Percentiles rank a stretch among this genome's conserved stretches.
Conservation (phyloP, 2,329 filamentous ascomycete genomes). For the Dactylellina leptospora region DNA sequence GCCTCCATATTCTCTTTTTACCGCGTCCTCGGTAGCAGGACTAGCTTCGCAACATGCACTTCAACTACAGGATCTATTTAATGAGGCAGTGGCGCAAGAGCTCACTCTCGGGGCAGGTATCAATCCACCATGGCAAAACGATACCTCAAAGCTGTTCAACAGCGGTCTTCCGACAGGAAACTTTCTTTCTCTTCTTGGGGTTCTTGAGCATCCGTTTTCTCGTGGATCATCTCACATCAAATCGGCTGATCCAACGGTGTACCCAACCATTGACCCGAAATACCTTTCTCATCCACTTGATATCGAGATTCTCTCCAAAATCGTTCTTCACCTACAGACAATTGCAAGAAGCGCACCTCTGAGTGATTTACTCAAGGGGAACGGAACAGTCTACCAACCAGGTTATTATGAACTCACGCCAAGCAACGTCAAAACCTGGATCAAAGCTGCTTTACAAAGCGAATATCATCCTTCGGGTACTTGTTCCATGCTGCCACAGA, state of each 20-base stretch:
- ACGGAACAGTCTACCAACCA: conserved; percentile 36
- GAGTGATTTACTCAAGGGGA: conserved; percentile 34
- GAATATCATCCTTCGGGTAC: conserved; percentile 55
- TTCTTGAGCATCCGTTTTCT: conserved; percentile 68
- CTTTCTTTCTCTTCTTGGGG: conserved; percentile 36
- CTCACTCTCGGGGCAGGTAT: conserved; percentile 37
- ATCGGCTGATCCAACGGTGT: conserved; percentile 62
- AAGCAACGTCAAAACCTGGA: conserved; percentile 59
- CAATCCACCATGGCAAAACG: conserved; percentile 38
- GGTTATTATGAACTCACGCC: conserved; percentile 37
- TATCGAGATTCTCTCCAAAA: conserved; percentile 58
- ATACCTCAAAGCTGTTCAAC: conserved; percentile 37
- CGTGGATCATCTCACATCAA: conserved; percentile 71
- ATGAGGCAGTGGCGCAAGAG: conserved; percentile 36
- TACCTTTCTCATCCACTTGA: conserved; percentile 69
- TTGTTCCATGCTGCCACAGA: conserved; percentile 59
- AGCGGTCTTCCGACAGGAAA: conserved; percentile 32
- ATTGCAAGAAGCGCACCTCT: conserved; percentile 32
- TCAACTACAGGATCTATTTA: conserved; percentile 28
- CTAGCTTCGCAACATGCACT: conserved; percentile 19
- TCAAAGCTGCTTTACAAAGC: conserved; percentile 59
- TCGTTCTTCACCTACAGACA: conserved; percentile 36
- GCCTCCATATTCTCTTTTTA: background rate
- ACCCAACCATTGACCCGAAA: conserved; percentile 68
- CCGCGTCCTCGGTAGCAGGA: background rate